Evolutionary conservation across 176 grass and related monocot species (phyloP).

Genomic region (Tillandsia leiboldiana): DNA sequence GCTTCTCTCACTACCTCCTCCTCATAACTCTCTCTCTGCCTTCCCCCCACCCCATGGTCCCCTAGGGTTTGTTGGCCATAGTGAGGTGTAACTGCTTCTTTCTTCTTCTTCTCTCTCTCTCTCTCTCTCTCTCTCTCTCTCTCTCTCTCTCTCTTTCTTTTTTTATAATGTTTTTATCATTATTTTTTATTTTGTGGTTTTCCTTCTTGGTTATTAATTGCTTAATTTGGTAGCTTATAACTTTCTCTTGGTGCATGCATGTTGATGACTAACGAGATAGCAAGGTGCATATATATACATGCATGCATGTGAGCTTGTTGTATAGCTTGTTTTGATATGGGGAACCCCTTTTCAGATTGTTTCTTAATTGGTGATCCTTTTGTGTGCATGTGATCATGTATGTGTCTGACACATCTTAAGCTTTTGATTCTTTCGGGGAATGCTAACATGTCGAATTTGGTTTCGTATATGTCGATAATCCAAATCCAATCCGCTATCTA

Average conservation of each 20-base stretch:
- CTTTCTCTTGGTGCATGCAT: neutral
- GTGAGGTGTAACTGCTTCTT: neutral
- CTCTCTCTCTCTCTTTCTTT: neutral
- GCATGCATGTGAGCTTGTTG: constrained; percentile 11
- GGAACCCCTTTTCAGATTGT: neutral
- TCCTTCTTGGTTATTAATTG: no score
- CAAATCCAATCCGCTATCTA: no score
- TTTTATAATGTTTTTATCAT: no score
- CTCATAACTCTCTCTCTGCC: constrained; percentile 57
- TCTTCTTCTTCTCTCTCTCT: no score
- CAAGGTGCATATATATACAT: constrained; percentile 5
- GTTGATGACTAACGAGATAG: neutral
- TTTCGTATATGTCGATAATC: no score
- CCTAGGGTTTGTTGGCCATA: constrained; percentile 18
- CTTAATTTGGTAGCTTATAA: neutral
- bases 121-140: neutral
- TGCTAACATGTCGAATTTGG: no score
- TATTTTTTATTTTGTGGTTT: no score
- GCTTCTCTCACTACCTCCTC: constrained; percentile 51
- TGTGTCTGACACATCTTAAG: no score
- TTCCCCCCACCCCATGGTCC: constrained; percentile 27
- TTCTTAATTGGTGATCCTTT: constrained; percentile 14
- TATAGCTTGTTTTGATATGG: constrained; percentile 4
- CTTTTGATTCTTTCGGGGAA: no score
- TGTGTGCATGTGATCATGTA: neutral